Base-by-base conservation (phyloP, 2,329 filamentous ascomycete genomes). In the Colletotrichum theobromicola region DNA sequence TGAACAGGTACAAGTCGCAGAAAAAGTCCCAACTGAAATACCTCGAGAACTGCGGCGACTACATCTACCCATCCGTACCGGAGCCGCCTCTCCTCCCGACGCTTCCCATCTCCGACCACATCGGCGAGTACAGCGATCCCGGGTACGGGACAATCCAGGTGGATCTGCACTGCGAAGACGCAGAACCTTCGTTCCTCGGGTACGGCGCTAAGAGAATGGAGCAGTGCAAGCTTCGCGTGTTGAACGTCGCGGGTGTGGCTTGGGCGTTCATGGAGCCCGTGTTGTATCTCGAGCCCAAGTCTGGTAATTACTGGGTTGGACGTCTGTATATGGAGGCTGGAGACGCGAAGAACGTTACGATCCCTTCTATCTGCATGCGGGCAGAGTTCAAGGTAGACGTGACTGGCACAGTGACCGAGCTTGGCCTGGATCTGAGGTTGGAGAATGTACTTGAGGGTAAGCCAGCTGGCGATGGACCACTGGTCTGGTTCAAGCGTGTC, bases 51-150 rank as follows among this genome's bases (percentile, higher is more conserved):
- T 80, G 79, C n/a, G 75, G 74, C 15, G 62, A 72, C 2, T 42
- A 61, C 15, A 28, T 79, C 2, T 79, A 76, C 34, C 77, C 78
- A 3, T 75, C 65, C 2, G n/a, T 70, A 3, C 65, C 67, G 3
- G 62, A 55, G 21, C 68, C 74, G 32, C 80, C 83, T 7, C 79
- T 84, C 4, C 76, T 81, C 6, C 81, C 83, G 5, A 79, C 81
- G 4, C 78, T 83, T n/a, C 84, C 85, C 77, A 82, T 86, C 79
- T 81, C 84, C 70, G 82, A 84, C 64, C 85, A 86, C 65, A 80
- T 84, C 12, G 84, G 84, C 67, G 82, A 84, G 66, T 86, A 85
- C 77, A 81, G 82, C 72, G 82, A 86, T 78, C 63, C 69, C 1
- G 77, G 78, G 16, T 80, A 79, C 24, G 78, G 78, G 1, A 73